Evolutionary conservation across 495 filamentous ascomycete genomes (phyloP).

Genomic region (Lichenothelia convexa): DNA sequence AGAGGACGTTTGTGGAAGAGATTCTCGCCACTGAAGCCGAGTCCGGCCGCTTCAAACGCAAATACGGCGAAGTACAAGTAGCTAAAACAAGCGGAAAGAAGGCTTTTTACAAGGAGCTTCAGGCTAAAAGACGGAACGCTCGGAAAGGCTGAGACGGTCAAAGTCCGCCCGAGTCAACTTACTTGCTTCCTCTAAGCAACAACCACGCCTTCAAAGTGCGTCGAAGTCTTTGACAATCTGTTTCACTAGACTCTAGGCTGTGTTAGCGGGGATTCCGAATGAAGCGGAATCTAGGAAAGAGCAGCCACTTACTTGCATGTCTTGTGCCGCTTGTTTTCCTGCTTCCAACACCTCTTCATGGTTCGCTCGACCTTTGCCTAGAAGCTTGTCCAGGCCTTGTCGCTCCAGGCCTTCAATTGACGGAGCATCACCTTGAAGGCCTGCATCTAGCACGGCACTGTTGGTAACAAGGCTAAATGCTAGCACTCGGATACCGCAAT

Average conservation of each 20-base stretch:
- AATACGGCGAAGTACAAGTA: conserved; percentile 50
- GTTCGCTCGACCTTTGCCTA: conserved; percentile 47
- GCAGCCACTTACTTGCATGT: conserved; percentile 41
- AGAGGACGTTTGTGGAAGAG: conserved; percentile 81
- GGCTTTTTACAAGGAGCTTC: conserved; percentile 48
- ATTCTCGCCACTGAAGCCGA: conserved; percentile 46
- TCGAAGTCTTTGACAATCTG: conserved; percentile 15
- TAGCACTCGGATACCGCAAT: conserved; percentile 49
- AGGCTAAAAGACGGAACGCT: conserved; percentile 29
- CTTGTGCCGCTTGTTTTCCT: conserved; percentile 39
- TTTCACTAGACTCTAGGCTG: conserved; percentile 16
- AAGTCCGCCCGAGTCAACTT: conserved; percentile 3
- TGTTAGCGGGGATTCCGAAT: not conserved
- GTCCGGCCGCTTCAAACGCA: conserved; percentile 44
- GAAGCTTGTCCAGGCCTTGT: conserved; percentile 33
- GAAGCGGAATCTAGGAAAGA: too few species aligned
- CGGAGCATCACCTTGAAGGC: conserved; percentile 38
- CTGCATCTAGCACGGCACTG: conserved; percentile 44
- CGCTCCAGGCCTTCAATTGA: conserved; percentile 20
- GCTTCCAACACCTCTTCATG: conserved; percentile 58
- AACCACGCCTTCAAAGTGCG: too few species aligned
- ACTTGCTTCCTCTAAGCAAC: too few species aligned
- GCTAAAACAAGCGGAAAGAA: conserved; percentile 56
- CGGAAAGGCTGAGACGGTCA: conserved; percentile 14
- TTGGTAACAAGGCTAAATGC: conserved; percentile 69